Evolutionary conservation across 768 basidiomycete genomes (phyloP).

Genomic region (Mycena albidolilacea): DNA sequence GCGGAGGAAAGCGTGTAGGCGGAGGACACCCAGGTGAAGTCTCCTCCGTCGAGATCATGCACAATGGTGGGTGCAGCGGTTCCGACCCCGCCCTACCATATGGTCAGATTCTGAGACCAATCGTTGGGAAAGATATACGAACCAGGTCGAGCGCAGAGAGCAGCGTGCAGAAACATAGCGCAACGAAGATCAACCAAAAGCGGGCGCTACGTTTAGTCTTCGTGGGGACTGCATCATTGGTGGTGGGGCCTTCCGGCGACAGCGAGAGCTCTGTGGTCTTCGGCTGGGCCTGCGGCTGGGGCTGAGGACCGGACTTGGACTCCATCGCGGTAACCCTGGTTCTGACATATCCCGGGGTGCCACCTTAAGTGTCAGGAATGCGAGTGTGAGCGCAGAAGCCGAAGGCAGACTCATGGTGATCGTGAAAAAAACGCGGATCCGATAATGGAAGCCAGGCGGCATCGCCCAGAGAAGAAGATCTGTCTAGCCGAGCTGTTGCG

Average conservation of each 20-base stretch:
- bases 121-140: not conserved
- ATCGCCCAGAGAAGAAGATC: no score
- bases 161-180: conserved; percentile 31
- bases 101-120: not conserved
- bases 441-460: no score
- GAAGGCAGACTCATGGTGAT: no score
- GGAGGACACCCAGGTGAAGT: conserved; percentile 57
- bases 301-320: not conserved
- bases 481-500: no score
- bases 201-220: not conserved
- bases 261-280: not conserved
- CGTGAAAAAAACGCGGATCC: no score
- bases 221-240: not conserved
- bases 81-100: conserved; percentile 42
- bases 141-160: conserved; percentile 48
- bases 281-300: not conserved
- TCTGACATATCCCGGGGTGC: not conserved
- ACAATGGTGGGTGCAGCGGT: conserved; percentile 34
- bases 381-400: not conserved
- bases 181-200: conserved; percentile 49
- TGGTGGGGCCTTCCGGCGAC: not conserved
- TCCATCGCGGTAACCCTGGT: not conserved
- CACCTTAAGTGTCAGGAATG: not conserved
- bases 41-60: conserved; percentile 37
- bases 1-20: conserved; percentile 51